Evolutionary conservation across 768 basidiomycete genomes (phyloP).

Genomic region (Leucosporidium creatinivorum): DNA sequence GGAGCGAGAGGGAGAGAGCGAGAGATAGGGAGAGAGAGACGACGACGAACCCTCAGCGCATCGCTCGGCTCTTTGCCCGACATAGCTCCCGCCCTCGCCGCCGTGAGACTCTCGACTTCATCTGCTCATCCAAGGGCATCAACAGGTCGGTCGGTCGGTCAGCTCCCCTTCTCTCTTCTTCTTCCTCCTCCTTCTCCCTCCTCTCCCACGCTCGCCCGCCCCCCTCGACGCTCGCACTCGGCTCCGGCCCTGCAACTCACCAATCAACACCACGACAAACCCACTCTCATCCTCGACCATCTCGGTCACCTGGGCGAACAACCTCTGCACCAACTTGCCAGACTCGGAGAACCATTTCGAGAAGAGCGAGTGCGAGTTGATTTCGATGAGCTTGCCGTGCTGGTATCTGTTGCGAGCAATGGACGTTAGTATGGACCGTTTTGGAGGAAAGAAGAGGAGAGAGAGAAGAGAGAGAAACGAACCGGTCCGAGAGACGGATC

Average conservation of each 20-base stretch:
- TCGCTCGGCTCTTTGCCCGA: constrained; percentile 93
- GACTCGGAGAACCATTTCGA: constrained; percentile 99
- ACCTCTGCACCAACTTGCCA: constrained; percentile 89
- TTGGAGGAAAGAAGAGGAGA: not conserved
- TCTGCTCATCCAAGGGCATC: constrained; percentile 51
- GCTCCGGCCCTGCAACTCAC: no score
- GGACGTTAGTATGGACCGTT: constrained; percentile 4
- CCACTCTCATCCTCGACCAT: constrained; percentile 83
- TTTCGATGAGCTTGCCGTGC: constrained; percentile 81
- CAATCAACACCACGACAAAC: constrained; percentile 91
- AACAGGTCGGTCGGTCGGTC: not conserved
- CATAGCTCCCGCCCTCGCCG: constrained; percentile 88
- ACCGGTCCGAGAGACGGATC: constrained; percentile 80
- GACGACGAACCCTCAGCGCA: constrained; percentile 63
- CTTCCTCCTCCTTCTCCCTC: no score
- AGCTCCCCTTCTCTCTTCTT: not conserved
- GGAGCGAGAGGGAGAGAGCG: not conserved
- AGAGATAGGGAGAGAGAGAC: not conserved
- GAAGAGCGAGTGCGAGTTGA: constrained; percentile 96
- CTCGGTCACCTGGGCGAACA: constrained; percentile 82
- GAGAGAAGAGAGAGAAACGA: constrained; percentile 24
- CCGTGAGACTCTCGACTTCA: constrained; percentile 92
- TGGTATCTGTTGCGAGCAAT: constrained; percentile 55
- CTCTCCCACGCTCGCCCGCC: not conserved
- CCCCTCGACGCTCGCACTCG: no score